These are phyloP conservation scores for Styphnolobium japonicum DNA, from an alignment of 306 rosid species.

Conservation along the genomic window DNA sequence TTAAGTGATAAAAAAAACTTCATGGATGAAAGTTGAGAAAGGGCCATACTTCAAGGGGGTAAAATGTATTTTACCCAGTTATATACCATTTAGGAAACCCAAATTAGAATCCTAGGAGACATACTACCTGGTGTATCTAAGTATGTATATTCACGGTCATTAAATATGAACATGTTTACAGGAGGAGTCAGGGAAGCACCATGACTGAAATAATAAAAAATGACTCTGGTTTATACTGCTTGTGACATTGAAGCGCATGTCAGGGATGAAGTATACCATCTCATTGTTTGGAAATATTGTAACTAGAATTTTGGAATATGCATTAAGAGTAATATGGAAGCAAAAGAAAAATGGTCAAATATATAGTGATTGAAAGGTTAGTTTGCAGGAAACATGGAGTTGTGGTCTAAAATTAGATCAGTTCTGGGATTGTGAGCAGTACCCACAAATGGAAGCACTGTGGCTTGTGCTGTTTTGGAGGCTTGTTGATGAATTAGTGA, in stretches of 20 bases:
- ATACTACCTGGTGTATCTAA: background rate
- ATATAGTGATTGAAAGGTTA: background rate
- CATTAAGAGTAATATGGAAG: background rate
- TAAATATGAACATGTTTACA: background rate
- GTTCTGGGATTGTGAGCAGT: background rate
- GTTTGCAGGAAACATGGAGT: background rate
- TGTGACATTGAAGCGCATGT: background rate
- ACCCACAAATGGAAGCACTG: background rate
- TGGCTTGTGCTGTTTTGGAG: background rate
- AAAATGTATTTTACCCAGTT: too few species aligned
- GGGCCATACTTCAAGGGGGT: too few species aligned
- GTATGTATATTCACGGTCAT: background rate
- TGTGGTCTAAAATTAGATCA: background rate
- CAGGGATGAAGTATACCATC: background rate
- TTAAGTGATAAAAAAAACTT: too few species aligned
- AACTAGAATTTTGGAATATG: background rate
- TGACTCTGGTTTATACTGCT: background rate
- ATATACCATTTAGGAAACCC: background rate
- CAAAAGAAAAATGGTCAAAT: constrained; percentile 7
- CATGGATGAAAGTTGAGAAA: too few species aligned
- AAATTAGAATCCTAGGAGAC: background rate
- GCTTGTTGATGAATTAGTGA: background rate
- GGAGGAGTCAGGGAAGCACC: background rate
- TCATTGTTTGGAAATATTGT: background rate
- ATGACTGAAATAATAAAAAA: background rate